Evolutionary conservation across 1,284 basidiomycete genomes (phyloP).

Genomic region (Malassezia arunalokei): DNA sequence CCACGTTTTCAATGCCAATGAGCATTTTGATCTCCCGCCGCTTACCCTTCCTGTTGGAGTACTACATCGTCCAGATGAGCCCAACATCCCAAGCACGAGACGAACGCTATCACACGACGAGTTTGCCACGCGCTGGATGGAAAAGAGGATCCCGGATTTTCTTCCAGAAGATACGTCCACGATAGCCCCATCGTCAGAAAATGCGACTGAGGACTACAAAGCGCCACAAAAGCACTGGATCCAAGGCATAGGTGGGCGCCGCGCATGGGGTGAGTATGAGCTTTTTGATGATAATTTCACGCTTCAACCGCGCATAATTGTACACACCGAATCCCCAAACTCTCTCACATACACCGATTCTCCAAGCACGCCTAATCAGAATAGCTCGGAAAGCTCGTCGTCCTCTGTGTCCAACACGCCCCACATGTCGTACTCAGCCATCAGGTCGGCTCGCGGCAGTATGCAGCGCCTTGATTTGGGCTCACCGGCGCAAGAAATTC

Average conservation of each 20-base stretch:
- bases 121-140: slow-evolving; percentile 1
- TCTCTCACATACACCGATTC: background rate
- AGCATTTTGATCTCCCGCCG: background rate
- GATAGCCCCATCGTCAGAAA: background rate
- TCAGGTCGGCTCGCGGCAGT: background rate
- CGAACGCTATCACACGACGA: background rate
- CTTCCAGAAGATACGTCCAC: slow-evolving; percentile 5
- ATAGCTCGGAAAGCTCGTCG: background rate
- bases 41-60: background rate
- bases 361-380: background rate
- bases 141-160: background rate
- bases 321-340: slow-evolving; percentile 10
- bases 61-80: background rate
- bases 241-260: slow-evolving; percentile 34
- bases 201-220: background rate
- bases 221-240: slow-evolving; percentile 23
- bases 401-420: background rate
- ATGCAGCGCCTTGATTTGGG: slow-evolving; percentile 3
- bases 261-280: slow-evolving; percentile 47
- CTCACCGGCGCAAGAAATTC: slow-evolving; percentile 3
- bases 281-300: slow-evolving; percentile 16
- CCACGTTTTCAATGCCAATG: background rate
- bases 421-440: background rate
- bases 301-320: slow-evolving; percentile 3
- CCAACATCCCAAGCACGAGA: no score